Evolutionary conservation across 2,329 filamentous ascomycete species (phyloP), one percentile per base, ranked within the genome.

Genomic region (Trichoderma endophyticum): DNA sequence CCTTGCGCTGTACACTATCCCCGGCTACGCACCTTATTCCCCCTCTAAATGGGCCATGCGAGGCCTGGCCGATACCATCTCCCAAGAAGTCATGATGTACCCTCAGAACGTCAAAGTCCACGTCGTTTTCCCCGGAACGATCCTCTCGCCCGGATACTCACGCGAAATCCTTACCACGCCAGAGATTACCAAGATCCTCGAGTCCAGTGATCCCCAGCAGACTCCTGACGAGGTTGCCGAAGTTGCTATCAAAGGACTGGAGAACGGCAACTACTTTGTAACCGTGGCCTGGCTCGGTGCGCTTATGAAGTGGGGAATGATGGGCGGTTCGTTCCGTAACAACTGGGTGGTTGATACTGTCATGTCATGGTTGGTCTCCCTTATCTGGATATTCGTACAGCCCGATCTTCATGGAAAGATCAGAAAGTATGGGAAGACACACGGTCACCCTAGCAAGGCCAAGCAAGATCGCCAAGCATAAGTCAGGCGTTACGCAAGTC

Each of bases 41-140:
- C 93, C 95, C 3, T 87, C 92, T 71, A 99, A 99, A 83, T 91
- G 91, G 69, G 96, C 96, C 1, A 86, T 99, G 75, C 90, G 94
- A 72, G 91, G 90, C 18, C 86, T 99, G 15, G 92, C 92, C 69
- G 96, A 99, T 79, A 91, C 91, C 0, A 85, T 99, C 64, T 90
- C 89, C 26, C 93, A 95, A 78, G 96, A 99, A 82, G 84, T 97
- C 57, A 86, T 94, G 77, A 84, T 98, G 66, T 99, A 98, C 84
- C 94, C 95, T 59, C 91, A 91, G 68, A 88, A 91, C 57, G 91
- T 98, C 69, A 89, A 92, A 76, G 86, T 98, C 24, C 93, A 97
- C 78, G 88, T 93, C 56, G 89, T 98, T 14, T 93, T 91, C 77
- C 96, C 96, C 0, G 95, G 92, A 68, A 93, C 92, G 3, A 98